Base-by-base conservation (phyloP, 768 basidiomycete genomes). In the Russula abietina region DNA sequence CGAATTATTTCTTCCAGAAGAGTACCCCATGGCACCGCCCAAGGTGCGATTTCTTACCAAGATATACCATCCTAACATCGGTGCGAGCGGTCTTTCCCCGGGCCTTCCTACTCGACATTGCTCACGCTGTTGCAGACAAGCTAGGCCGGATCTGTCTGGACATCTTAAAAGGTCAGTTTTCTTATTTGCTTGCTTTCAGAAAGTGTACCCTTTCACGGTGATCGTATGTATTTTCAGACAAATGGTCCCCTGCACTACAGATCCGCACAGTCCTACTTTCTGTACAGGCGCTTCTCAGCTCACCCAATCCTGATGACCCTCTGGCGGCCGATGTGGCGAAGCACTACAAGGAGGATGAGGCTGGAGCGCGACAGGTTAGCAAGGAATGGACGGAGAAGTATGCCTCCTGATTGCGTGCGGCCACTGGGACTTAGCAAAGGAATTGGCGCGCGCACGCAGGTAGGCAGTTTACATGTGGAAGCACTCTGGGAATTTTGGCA, bases 61-160 rank as follows among this genome's bases (percentile, higher is more conserved):
- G 87, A 96, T 98, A 79, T 95, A 96, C 79, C 94, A 98, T 75
- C 95, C 97, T 53, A 99, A 99, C 75, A 99, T 99, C 77, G 96
- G 96, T 97, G 72, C 70, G 91, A 17, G 22, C 19, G 45, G 50
- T 48, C 46, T 26, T 49, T 22, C 17, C 26, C 22, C 12, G n/a
- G 17, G 4, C 28, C 49, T n/a, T 46, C 24, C 38, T 7, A 49
- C 48, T 41, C 28, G 46, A 59, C 26, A 16, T 49, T 63, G 4
- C 59, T 46, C 52, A 41, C 22, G 12, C 52, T 30, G 33, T 22
- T 51, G 33, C 69, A 98, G 96, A 99, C 76, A 99, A 99, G 76
- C 88, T 99, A 33, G 97, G 97, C 39, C 86, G 97, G 22, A 99
- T 99, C 76, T 99, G 97, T 75, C 77, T 99, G 60, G 97, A 99